Conservation (phyloP, 805 yeast genomes). For the Pichia phayaonensis region DNA sequence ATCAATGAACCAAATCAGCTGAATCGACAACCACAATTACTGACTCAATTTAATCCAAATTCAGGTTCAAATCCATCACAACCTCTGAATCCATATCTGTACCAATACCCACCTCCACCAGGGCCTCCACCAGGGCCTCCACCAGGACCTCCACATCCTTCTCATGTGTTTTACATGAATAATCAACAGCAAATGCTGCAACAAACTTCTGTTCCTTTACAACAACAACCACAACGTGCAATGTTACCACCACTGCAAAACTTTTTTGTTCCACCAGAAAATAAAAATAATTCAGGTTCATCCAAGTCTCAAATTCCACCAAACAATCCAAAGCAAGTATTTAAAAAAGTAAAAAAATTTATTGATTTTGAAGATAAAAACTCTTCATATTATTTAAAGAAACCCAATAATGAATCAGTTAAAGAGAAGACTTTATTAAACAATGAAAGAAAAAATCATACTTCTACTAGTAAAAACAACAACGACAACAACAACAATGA, state of each 20-base stretch:
- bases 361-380: constrained; percentile 6
- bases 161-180: not conserved
- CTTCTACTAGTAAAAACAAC: not conserved
- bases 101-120: constrained; percentile 9
- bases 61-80: not conserved
- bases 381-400: constrained; percentile 2
- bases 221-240: not conserved
- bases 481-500: not conserved
- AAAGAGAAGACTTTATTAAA: no score
- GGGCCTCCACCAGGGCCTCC: no score
- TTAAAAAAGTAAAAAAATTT: not conserved
- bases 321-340: no score
- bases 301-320: not conserved
- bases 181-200: not conserved
- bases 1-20: not conserved
- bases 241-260: not conserved
- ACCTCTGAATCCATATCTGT: constrained; percentile 12
- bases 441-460: no score
- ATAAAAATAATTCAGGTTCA: not conserved
- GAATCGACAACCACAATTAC: not conserved
- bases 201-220: not conserved
- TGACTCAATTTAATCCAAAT: not conserved
- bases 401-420: not conserved
- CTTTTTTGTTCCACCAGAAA: not conserved
- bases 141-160: no score